Evolutionary conservation across 208 protist species (phyloP), one percentile per base, ranked within the genome.

Genomic region (Porcisia hertigi): DNA sequence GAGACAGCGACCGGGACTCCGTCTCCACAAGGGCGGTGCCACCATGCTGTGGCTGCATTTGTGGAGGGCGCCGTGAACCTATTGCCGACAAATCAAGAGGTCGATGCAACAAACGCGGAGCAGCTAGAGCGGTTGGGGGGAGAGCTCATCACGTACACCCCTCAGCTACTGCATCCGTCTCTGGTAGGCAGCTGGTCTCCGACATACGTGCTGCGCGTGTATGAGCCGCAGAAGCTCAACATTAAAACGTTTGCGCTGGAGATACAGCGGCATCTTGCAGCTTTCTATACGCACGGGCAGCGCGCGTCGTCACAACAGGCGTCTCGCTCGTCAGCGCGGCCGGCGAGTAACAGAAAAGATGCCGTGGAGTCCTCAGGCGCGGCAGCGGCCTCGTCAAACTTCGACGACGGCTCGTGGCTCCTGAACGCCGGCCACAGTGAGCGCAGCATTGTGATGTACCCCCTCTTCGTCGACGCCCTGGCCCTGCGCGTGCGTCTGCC

Each of bases 11-110:
- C 49, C 0, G 53, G n/a, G 41, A 54, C 25, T 49, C 20, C 64
- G 12, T 16, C 43, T 1, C 47, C 36, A 47, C 12, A 25, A 20
- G 47, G 14, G 18, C 3, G 36, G 60, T 23, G 34, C 62, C 43
- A 16, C 60, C 67, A 55, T 41, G 18, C 8, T 54, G 16, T 30
- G 58, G 36, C 30, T 45, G 41, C 73, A 9, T 89, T 88, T 36
- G 86, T 94, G 2, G 79, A 87, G 20, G 86, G 79, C 14, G 88
- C 90, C 18, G 89, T 97, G 59, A 93, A 91, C 62, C 76, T 97
- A 0, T 83, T 97, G n/a, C 91, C 93, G 2, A 97, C 93, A 7
- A 97, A 97, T 69, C 53, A 57, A 23, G 79, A 96, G 59, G 93
- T 96, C 11, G 66, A 90, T 55, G 69, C n/a, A 4, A 82, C 87